phyloP scores from a whole-genome alignment of 257 asterid genomes.

The Solanum gracilifrons region DNA sequence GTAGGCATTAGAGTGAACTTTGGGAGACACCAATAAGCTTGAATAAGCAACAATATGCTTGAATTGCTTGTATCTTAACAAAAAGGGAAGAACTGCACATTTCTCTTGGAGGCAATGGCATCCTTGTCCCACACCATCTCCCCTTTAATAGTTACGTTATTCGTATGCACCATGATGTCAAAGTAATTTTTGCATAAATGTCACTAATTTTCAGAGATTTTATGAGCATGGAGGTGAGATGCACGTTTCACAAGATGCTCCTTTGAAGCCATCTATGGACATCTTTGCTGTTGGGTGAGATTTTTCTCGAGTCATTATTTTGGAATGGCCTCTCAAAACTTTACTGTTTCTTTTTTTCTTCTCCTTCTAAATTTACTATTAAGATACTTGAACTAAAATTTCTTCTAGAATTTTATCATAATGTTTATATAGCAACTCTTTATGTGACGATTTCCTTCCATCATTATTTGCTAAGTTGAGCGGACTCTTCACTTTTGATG shows the following conservation, averaged over 20 bases:
- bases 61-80: neutral
- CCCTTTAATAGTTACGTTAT: neutral
- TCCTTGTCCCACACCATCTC: neutral
- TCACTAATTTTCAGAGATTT: slow-evolving; percentile 64
- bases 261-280: slow-evolving; percentile 89
- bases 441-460: neutral
- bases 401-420: neutral
- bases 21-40: neutral
- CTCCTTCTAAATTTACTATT: neutral
- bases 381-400: neutral
- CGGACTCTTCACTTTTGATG: too few relatives aligned
- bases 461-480: neutral
- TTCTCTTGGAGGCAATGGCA: neutral
- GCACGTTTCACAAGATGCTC: slow-evolving; percentile 73
- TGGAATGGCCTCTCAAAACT: neutral
- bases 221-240: slow-evolving; percentile 92
- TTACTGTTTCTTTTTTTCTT: neutral
- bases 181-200: neutral
- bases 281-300: slow-evolving; percentile 97
- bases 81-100: neutral
- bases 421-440: neutral
- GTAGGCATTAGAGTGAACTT: neutral
- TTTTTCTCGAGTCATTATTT: slow-evolving; percentile 2
- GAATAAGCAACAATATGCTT: neutral
- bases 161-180: neutral